Base-by-base conservation (phyloP, 2,329 filamentous ascomycete species). In the Alternaria incomplexa region DNA sequence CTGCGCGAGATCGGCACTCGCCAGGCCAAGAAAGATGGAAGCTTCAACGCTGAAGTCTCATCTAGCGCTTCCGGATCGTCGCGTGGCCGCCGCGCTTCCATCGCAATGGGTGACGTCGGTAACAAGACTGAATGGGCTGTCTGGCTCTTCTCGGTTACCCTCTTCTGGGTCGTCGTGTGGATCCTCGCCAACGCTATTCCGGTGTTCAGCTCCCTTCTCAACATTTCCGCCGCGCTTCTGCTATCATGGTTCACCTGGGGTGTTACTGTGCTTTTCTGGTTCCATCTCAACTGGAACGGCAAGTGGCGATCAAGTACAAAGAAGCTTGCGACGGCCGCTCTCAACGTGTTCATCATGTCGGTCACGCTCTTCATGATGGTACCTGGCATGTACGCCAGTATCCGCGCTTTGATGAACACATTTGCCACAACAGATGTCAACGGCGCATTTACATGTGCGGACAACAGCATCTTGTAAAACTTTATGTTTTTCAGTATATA, bases 231-330 rank as follows among this genome's bases (percentile, higher is more conserved):
- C 2, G 70, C 72, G 4, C 59, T 74, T 3, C 61, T 75, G 4
- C 60, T 75, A 3, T 71, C 68, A 2, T 76, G 71, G 70, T 73
- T 76, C 43, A 73, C 73, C 12, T 75, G 72, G 67, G 71, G 70
- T 36, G 64, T 73, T 22, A 73, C 73, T 1, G 69, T 72, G n/a
- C 47, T 75, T n/a, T 73, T 73, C 64, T 75, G 73, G 69, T 71
- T 73, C 51, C 68, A 74, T 47, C 66, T 74, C 45, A 75, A 74
- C 56, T 73, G 71, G 68, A 52, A 74, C 50, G 69, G 70, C 53
- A 68, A 66, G 32, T 75, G 72, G 66, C 66, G 68, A 5, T 66
- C 64, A 5, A 68, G 54, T 10, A 40, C 52, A 11, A 68, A 68
- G 58, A 75, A 74, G 58, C 46, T 68, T n/a, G 67, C 67, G 8